Base-by-base conservation (phyloP, 2,329 filamentous ascomycete species). In the Rhynchosporium agropyri region DNA sequence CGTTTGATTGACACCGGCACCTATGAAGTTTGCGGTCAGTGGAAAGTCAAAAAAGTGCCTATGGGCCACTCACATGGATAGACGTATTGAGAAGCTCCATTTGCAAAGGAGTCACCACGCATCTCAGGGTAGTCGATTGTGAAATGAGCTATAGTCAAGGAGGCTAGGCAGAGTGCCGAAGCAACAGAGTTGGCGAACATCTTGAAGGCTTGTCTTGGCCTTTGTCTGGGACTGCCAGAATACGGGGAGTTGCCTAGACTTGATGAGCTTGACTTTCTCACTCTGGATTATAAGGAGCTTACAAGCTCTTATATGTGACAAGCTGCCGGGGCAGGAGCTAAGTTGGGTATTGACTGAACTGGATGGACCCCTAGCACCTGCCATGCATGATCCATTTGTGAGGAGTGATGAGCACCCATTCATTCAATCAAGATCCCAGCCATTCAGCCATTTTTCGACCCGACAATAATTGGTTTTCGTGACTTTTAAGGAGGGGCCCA, bases 81-180 rank as follows among this genome's bases (percentile, higher is more conserved):
- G 46, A 68, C 71, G 42, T 69, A 75, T 64, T 76, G 74, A 12
- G 68, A 70, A 10, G 66, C 65, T 46, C 54, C 55, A 3, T 64
- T 70, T 61, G 70, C 64, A 66, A 81, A 79, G 9, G 73, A 79
- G 63, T 81, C 78, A 33, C 82, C 83, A 60, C 84, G 81, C 64
- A 77, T 73, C 15, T 76, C 65, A 10, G 84, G 84, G 66, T 79
- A 85, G 42, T 78, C 73, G 73, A 87, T 78, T 3, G 76, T 71
- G 76, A 85, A 87, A 71, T 87, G 84, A 15, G 83, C 84, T 45
- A 80, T 75, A 15, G 77, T 76, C 51, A 81, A 67, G 56, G 81
- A 76, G 54, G 78, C 74, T 69, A 68, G 79, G 70, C 45, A 33
- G 12, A 53, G 48, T 33, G 36, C 36, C n/a, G 48, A 54, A 51